These are phyloP conservation scores for Arachnopeziza araneosa DNA, from an alignment of 2,329 filamentous ascomycete species.

Conservation along the genomic window DNA sequence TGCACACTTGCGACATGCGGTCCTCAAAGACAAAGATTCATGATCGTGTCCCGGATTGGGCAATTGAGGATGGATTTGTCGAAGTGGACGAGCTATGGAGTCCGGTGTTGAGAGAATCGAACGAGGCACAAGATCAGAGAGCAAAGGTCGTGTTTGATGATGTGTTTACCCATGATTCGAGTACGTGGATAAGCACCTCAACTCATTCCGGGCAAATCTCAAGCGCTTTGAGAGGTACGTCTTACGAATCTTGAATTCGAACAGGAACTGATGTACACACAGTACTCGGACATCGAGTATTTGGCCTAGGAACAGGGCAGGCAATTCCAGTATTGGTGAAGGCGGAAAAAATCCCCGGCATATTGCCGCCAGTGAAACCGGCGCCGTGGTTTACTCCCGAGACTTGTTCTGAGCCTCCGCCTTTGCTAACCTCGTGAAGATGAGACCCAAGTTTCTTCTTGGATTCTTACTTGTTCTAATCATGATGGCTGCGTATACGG, in stretches of 20 bases:
- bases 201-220: conserved; percentile 55
- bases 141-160: conserved; percentile 48
- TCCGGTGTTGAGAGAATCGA: conserved; percentile 37
- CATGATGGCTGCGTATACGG: too few species aligned
- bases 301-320: conserved; percentile 59
- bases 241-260: background rate
- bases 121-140: conserved; percentile 43
- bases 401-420: conserved; percentile 40
- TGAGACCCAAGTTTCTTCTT: background rate
- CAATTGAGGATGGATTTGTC: conserved; percentile 55
- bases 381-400: conserved; percentile 34
- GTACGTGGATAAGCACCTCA: conserved; percentile 54
- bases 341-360: conserved; percentile 39
- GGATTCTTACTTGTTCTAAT: background rate
- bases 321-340: conserved; percentile 64
- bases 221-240: conserved; percentile 39
- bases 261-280: background rate
- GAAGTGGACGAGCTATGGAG: conserved; percentile 51
- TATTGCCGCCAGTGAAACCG: conserved; percentile 7
- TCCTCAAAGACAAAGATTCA: conserved; percentile 48
- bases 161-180: conserved; percentile 47
- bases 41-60: conserved; percentile 45
- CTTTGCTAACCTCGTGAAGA: background rate
- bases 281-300: conserved; percentile 56
- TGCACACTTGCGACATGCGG: conserved; percentile 64